These are phyloP conservation scores for Xylariomycetidae sp. DNA, from an alignment of 2,329 filamentous ascomycete genomes.

Conservation along the genomic window DNA sequence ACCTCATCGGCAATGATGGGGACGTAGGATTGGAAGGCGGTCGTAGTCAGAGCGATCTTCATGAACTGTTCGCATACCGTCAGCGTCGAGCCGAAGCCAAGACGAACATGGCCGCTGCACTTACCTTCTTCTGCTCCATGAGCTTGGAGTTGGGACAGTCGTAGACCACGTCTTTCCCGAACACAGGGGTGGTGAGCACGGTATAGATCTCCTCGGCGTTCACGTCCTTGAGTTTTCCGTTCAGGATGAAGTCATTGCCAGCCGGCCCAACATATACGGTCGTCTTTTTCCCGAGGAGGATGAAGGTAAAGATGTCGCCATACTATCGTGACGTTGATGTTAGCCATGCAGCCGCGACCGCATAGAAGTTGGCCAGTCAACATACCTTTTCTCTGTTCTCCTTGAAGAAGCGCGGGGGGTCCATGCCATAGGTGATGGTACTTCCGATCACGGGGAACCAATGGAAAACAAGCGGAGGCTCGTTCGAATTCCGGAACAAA, in stretches of 20 bases:
- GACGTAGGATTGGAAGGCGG: constrained; percentile 70
- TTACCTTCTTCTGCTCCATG: constrained; percentile 93
- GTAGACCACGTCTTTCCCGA: constrained; percentile 82
- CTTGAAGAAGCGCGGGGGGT: constrained; percentile 83
- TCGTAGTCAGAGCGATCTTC: constrained; percentile 72
- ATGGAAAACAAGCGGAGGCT: constrained; percentile 76
- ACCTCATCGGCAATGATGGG: constrained; percentile 72
- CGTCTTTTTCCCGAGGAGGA: constrained; percentile 82
- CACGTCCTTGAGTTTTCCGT: constrained; percentile 84
- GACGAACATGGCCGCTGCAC: constrained; percentile 7
- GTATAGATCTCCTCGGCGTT: constrained; percentile 88
- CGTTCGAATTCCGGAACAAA: constrained; percentile 74
- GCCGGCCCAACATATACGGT: constrained; percentile 77
- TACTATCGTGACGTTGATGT: constrained; percentile 48
- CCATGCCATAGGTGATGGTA: constrained; percentile 91
- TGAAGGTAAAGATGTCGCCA: constrained; percentile 84
- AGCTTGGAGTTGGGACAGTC: constrained; percentile 87
- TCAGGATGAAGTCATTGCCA: constrained; percentile 87
- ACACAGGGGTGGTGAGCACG: constrained; percentile 65
- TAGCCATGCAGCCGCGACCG: constrained; percentile 12
- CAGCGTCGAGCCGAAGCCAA: background rate
- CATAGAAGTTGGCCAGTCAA: constrained; percentile 5
- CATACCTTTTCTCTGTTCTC: constrained; percentile 68
- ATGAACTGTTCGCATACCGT: constrained; percentile 52
- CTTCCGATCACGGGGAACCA: constrained; percentile 81